Conservation (phyloP, 2,329 filamentous ascomycete genomes). For the Piedraia hortae region DNA sequence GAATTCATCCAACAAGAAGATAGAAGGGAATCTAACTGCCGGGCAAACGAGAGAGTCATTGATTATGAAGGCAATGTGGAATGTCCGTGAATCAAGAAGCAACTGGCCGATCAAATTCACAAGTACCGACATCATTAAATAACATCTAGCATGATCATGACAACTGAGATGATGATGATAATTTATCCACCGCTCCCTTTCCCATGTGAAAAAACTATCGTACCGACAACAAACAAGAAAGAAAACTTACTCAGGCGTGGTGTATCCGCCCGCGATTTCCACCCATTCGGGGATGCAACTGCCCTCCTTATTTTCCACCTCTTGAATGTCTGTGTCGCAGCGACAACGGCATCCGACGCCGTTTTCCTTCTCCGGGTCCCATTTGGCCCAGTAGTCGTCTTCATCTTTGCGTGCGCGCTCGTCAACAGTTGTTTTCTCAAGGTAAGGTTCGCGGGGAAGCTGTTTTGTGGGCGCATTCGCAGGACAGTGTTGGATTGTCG, state of each 20-base stretch:
- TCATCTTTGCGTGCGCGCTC: conserved; percentile 58
- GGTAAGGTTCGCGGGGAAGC: conserved; percentile 48
- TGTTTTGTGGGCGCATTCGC: conserved; percentile 81
- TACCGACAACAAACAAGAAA: no score
- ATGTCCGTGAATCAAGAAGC: no score
- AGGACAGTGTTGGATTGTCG: conserved; percentile 94
- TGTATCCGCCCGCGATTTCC: conserved; percentile 81
- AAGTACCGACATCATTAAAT: no score
- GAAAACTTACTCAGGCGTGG: conserved; percentile 12
- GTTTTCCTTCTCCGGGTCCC: conserved; percentile 73
- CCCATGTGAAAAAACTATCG: no score
- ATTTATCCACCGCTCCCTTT: no score
- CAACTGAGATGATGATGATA: no score
- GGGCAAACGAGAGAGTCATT: no score
- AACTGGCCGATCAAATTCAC: no score
- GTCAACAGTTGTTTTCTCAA: conserved; percentile 16
- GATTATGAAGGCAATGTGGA: no score
- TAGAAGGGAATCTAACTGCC: no score
- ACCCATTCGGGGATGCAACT: conserved; percentile 94
- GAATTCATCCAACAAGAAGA: no score
- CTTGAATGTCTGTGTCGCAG: conserved; percentile 90
- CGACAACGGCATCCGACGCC: conserved; percentile 88
- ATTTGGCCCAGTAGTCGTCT: conserved; percentile 83
- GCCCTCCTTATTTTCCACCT: conserved; percentile 91
- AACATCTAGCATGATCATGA: no score